Conservation (phyloP, 1,139 yeast genomes). For the Yamadazyma atmosphaerica region DNA sequence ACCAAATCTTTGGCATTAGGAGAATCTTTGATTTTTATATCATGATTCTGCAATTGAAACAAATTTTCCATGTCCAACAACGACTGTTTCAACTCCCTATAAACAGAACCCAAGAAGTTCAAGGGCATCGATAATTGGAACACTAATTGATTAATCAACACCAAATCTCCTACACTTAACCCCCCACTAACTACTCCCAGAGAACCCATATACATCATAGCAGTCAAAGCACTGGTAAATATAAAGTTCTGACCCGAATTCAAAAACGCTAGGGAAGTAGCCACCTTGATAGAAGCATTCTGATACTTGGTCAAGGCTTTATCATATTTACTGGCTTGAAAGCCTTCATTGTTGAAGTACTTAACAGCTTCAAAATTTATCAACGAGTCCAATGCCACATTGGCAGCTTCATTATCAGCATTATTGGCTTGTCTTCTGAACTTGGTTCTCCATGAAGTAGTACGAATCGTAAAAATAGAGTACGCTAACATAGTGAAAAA, state of each 20-base stretch:
- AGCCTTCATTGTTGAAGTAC: conserved; percentile 85
- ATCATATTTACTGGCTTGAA: conserved; percentile 80
- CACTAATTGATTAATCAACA: conserved; percentile 92
- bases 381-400: conserved; percentile 89
- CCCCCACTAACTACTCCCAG: conserved; percentile 82
- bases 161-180: conserved; percentile 92
- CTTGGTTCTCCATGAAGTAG: conserved; percentile 95
- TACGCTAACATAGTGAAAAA: conserved; percentile 85
- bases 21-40: conserved; percentile 62
- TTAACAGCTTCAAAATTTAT: conserved; percentile 94
- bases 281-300: conserved; percentile 81
- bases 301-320: conserved; percentile 74
- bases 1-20: conserved; percentile 62
- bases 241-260: conserved; percentile 92
- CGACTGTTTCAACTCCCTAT: conserved; percentile 91
- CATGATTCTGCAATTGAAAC: conserved; percentile 77
- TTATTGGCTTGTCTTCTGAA: conserved; percentile 88
- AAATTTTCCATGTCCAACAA: conserved; percentile 90
- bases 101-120: conserved; percentile 92
- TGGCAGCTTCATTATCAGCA: conserved; percentile 94
- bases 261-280: conserved; percentile 86
- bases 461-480: conserved; percentile 80
- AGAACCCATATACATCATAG: conserved; percentile 99
- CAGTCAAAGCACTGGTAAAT: conserved; percentile 88
- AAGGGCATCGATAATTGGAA: conserved; percentile 94